A percentile compares a stretch with the other conserved stretches of the same genome.
phyloP scores from a whole-genome alignment of 495 filamentous ascomycete species.

The Lindgomyces ingoldianus region DNA sequence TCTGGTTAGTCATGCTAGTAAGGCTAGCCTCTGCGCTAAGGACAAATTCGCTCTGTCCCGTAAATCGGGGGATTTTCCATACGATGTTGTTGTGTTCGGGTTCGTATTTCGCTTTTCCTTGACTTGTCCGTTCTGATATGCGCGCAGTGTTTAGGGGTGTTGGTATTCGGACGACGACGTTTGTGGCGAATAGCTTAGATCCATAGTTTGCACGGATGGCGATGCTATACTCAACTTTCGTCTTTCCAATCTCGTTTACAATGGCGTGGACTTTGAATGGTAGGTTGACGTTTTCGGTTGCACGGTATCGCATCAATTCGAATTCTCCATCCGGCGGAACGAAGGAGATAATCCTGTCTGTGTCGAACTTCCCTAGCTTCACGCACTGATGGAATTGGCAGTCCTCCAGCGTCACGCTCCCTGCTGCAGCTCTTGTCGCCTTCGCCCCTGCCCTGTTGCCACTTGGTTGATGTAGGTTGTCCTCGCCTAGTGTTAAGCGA shows the following conservation, averaged over 20 bases:
- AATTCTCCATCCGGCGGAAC: slow-evolving; percentile 98
- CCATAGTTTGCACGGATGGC: slow-evolving; percentile 97
- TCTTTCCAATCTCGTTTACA: slow-evolving; percentile 94
- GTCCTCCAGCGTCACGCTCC: slow-evolving; percentile 94
- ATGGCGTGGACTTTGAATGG: slow-evolving; percentile 99
- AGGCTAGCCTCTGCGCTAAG: slow-evolving; percentile 90
- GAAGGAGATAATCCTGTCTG: slow-evolving; percentile 96
- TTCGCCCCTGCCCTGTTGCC: slow-evolving; percentile 75
- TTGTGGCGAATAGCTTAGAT: slow-evolving; percentile 93
- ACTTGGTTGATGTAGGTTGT: slow-evolving; percentile 63
- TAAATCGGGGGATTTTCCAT: slow-evolving; percentile 98
- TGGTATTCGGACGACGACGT: slow-evolving; percentile 93
- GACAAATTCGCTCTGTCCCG: slow-evolving; percentile 92
- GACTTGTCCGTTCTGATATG: slow-evolving; percentile 88
- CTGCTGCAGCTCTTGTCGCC: slow-evolving; percentile 91
- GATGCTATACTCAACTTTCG: slow-evolving; percentile 98
- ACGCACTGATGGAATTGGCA: slow-evolving; percentile 99
- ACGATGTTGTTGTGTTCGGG: slow-evolving; percentile 97
- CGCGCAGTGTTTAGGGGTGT: slow-evolving; percentile 95
- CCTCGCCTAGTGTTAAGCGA: slow-evolving; percentile 83
- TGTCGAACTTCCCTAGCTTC: slow-evolving; percentile 94
- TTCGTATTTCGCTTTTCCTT: slow-evolving; percentile 98
- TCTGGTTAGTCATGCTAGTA: slow-evolving; percentile 97
- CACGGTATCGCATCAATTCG: slow-evolving; percentile 98
- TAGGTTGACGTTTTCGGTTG: slow-evolving; percentile 99